Evolutionary conservation across 257 asterid genomes (phyloP), one percentile per base, ranked within the genome.

Genomic region (Ajuga chamaepitys): DNA sequence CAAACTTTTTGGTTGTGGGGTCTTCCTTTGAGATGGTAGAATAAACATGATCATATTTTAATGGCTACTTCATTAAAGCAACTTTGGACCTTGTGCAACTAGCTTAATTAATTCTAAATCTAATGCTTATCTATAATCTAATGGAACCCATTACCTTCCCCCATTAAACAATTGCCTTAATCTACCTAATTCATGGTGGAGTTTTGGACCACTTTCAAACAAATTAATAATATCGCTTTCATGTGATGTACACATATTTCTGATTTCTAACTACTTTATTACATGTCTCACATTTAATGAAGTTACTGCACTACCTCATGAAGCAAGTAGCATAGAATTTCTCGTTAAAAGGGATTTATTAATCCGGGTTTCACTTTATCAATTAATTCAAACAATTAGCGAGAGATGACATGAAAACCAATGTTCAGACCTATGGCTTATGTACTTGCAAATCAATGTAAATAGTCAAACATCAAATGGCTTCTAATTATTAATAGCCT

Each of bases 121-220:
- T 63, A 54, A 74, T 77, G 67, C 64, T 77, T 74, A 74, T 48
- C 67, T 64, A 45, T 60, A 62, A 70, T 54, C 3, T 32, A 52
- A 67, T 70, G 78, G 74, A 62, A 38, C 48, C 76, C 79, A 75
- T 68, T 69, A 75, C 53, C 35, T 64, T 40, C 65, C 70, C 58
- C 24, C 59, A 68, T 40, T 75, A 80, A 76, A 70, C 32, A 70
- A 76, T 45, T 58, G 44, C 13, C 7, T 58, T 74, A 58, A 64
- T 71, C 78, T 64, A 79, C 76, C 72, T 76, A 73, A 80, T 63
- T 67, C 20, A 64, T 24, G 59, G 72, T 68, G 78, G 72, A 70
- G 7, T 21, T n/a, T 10, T 69, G 80, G 80, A 74, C 85, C 80
- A 80, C 78, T 73, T 14, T 57, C 45, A 78, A 51, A 71, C 67